Conservation (phyloP, 768 basidiomycete species). For the Phaeolepiota aurea region DNA sequence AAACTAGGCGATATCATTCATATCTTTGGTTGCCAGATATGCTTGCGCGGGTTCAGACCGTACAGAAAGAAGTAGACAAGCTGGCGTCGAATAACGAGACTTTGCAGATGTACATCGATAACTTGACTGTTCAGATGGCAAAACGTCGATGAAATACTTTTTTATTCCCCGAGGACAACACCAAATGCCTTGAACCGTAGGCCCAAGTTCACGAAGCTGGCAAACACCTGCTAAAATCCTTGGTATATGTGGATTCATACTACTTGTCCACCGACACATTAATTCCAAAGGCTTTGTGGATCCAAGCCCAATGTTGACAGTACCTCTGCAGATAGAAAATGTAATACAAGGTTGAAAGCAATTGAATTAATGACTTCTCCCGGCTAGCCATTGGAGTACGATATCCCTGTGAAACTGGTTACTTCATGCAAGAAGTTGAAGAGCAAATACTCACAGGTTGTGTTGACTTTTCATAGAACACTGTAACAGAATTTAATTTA, state of each 20-base stretch:
- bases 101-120: constrained; percentile 85
- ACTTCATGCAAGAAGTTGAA: not conserved
- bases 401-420: constrained; percentile 56
- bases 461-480: constrained; percentile 97
- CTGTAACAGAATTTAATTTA: constrained; percentile 27
- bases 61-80: constrained; percentile 77
- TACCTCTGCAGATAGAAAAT: too few species aligned
- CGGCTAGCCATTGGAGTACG: constrained; percentile 80
- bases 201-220: too few species aligned
- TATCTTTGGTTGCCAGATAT: constrained; percentile 38
- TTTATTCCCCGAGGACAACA: too few species aligned
- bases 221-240: too few species aligned
- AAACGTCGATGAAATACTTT: constrained; percentile 49
- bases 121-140: constrained; percentile 81
- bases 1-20: constrained; percentile 3
- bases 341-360: too few species aligned
- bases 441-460: constrained; percentile 55
- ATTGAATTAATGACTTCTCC: constrained; percentile 66
- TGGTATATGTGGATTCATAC: too few species aligned
- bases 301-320: too few species aligned
- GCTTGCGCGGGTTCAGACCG: constrained; percentile 53
- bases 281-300: too few species aligned
- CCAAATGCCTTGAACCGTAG: too few species aligned
- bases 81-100: constrained; percentile 73
- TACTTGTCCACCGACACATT: too few species aligned